These are phyloP conservation scores for Trichoderma koningiopsis DNA, from an alignment of 2,329 filamentous ascomycete species.

Conservation along the genomic window DNA sequence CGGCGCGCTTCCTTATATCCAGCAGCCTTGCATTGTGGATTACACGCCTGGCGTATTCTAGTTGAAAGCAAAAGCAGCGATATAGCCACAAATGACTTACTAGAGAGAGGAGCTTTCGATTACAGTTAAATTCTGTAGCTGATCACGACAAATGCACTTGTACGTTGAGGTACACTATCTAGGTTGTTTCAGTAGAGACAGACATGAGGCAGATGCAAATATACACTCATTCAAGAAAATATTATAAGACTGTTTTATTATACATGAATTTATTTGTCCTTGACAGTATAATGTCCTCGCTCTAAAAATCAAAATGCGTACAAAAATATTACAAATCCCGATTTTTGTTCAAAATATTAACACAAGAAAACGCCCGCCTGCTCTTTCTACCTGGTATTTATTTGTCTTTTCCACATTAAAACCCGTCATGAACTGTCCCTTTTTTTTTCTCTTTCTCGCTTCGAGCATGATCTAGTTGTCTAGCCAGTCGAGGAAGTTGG, in stretches of 20 bases:
- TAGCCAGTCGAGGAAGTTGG: constrained; percentile 72
- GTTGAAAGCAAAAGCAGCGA: background rate
- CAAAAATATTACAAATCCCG: background rate
- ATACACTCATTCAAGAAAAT: background rate
- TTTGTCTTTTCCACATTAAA: constrained; percentile 3
- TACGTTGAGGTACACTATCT: background rate
- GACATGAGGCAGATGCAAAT: background rate
- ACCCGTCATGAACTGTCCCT: background rate
- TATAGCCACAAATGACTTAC: background rate
- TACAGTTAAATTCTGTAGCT: background rate
- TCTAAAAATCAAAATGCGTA: background rate
- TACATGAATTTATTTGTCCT: background rate
- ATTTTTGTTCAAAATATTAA: background rate
- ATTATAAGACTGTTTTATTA: background rate
- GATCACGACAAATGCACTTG: background rate
- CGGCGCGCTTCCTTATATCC: background rate
- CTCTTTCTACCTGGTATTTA: constrained; percentile 3
- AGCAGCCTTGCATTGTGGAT: background rate
- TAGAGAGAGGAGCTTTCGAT: background rate
- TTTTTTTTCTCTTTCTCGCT: background rate
- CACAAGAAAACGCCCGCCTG: constrained; percentile 20
- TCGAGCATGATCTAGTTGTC: constrained; percentile 46
- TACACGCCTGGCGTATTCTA: background rate
- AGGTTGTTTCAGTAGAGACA: background rate
- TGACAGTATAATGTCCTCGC: background rate